Conservation (phyloP, 2,329 filamentous ascomycete genomes). For the Tolypocladium endophyticum region DNA sequence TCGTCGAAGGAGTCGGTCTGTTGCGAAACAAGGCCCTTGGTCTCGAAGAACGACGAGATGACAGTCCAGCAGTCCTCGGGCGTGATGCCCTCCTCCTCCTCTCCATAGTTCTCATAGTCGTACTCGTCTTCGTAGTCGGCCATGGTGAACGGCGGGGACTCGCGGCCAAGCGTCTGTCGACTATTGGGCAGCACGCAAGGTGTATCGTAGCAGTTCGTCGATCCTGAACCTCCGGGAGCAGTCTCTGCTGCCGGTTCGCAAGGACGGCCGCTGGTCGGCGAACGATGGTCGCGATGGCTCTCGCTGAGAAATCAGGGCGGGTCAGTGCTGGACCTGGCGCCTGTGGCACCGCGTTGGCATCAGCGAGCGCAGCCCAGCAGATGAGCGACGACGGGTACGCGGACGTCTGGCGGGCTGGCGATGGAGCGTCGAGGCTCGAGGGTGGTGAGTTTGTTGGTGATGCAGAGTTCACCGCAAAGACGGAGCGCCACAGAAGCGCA, state of each 20-base stretch:
- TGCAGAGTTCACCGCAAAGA: background rate
- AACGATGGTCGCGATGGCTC: background rate
- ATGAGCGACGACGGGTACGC: constrained; percentile 6
- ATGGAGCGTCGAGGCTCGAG: background rate
- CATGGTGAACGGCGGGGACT: constrained; percentile 24
- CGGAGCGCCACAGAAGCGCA: background rate
- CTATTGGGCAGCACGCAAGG: no score
- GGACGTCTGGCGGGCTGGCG: background rate
- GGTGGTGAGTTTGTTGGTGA: background rate
- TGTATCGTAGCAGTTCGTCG: background rate
- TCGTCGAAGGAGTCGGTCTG: constrained; percentile 98
- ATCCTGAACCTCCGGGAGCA: background rate
- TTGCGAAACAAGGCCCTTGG: constrained; percentile 91
- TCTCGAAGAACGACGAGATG: constrained; percentile 93
- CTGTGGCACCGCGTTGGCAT: constrained; percentile 22
- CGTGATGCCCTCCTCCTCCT: constrained; percentile 65
- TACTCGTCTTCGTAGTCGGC: constrained; percentile 46
- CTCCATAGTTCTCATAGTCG: constrained; percentile 61
- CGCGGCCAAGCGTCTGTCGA: background rate
- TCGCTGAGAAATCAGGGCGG: constrained; percentile 13
- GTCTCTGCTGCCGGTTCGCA: background rate
- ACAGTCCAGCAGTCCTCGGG: constrained; percentile 98
- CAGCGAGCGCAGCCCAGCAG: constrained; percentile 13
- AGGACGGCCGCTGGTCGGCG: background rate
- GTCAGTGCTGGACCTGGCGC: constrained; percentile 20